Percentiles rank a stretch among this genome's conserved stretches.
Conservation (phyloP, 192 early-diverging fungal species). For the Gaertneriomyces semiglobifer region DNA sequence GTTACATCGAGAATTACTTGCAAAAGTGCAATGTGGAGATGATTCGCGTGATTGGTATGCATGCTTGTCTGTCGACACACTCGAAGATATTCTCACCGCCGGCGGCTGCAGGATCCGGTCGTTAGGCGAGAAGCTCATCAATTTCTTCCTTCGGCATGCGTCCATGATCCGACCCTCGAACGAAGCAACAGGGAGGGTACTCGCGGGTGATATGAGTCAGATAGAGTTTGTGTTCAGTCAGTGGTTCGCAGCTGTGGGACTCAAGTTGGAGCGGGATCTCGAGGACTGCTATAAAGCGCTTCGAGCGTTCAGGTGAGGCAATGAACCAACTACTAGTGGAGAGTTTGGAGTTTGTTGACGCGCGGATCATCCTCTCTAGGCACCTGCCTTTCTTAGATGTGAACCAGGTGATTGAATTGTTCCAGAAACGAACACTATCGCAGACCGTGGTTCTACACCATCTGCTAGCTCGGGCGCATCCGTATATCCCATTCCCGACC, state of each 20-base stretch:
- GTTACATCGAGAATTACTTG: constrained; percentile 53
- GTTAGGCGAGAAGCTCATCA: constrained; percentile 41
- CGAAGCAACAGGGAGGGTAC: constrained; percentile 62
- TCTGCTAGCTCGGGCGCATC: constrained; percentile 54
- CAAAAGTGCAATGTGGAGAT: constrained; percentile 57
- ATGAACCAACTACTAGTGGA: not conserved
- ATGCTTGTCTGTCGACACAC: not conserved
- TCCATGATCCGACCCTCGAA: constrained; percentile 57
- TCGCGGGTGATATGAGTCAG: constrained; percentile 70
- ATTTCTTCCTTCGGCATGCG: constrained; percentile 67
- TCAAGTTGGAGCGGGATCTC: constrained; percentile 56
- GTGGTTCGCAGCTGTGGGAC: constrained; percentile 53
- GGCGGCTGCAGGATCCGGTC: constrained; percentile 36
- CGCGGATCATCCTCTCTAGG: constrained; percentile 21
- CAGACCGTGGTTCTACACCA: constrained; percentile 58
- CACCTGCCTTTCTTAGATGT: constrained; percentile 65
- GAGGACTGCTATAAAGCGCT: constrained; percentile 56
- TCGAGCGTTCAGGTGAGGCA: constrained; percentile 53
- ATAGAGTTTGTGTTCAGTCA: constrained; percentile 67
- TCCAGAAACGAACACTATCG: constrained; percentile 47
- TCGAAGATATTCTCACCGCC: constrained; percentile 3
- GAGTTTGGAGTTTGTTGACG: not conserved
- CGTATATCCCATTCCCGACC: constrained; percentile 54
- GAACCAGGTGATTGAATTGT: constrained; percentile 43
- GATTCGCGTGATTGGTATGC: constrained; percentile 58